A percentile compares a stretch with the other conserved stretches of the same genome.
Conservation (phyloP, 2,329 filamentous ascomycete species). For the Rhynchosporium agropyri region DNA sequence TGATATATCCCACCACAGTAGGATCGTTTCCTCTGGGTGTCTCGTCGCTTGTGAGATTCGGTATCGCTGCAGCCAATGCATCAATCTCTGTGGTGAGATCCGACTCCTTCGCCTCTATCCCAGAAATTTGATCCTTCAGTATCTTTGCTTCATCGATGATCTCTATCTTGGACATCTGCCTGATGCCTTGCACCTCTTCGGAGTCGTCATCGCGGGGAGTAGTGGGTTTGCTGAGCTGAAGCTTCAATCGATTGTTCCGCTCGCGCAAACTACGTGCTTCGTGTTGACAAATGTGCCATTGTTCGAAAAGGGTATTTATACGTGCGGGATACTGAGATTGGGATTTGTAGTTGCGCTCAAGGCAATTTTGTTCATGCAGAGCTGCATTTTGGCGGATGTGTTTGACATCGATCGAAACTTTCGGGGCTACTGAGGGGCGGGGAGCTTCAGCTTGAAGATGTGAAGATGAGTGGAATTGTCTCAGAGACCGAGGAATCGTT, state of each 20-base stretch:
- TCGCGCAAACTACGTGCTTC: constrained; percentile 64
- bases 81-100: constrained; percentile 67
- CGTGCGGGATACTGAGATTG: constrained; percentile 57
- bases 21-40: constrained; percentile 74
- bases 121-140: constrained; percentile 64
- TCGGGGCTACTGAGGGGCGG: constrained; percentile 71
- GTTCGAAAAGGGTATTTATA: constrained; percentile 58
- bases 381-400: constrained; percentile 85
- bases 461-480: constrained; percentile 32
- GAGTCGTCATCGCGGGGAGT: constrained; percentile 47
- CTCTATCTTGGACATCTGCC: constrained; percentile 49
- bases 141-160: constrained; percentile 65
- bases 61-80: constrained; percentile 73
- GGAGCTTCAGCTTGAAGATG: constrained; percentile 28
- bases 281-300: constrained; percentile 62
- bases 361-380: constrained; percentile 80
- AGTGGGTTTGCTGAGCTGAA: constrained; percentile 56
- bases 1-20: constrained; percentile 74
- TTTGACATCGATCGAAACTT: constrained; percentile 79
- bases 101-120: constrained; percentile 65
- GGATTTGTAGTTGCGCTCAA: constrained; percentile 77
- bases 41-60: constrained; percentile 78
- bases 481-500: constrained; percentile 18
- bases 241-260: constrained; percentile 65
- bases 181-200: constrained; percentile 31